Percentiles rank a stretch among this genome's conserved stretches.
Evolutionary conservation across 2,329 filamentous ascomycete species (phyloP).

Genomic region (Exophiala sp.): DNA sequence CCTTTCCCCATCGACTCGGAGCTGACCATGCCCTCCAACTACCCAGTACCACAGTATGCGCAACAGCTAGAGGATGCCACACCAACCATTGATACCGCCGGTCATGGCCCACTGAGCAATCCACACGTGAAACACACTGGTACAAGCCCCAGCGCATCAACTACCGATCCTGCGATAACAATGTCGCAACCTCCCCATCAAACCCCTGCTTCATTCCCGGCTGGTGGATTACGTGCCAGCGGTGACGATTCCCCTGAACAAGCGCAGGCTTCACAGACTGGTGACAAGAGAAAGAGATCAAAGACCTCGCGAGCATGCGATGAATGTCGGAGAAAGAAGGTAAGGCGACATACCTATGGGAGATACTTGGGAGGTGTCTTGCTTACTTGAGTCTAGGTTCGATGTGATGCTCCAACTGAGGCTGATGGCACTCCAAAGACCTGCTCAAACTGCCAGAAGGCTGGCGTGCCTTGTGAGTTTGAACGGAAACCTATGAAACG

Average conservation of each 20-base stretch:
- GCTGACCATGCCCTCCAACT: constrained; percentile 19
- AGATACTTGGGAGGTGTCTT: not conserved
- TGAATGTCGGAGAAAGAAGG: constrained; percentile 80
- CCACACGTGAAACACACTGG: constrained; percentile 11
- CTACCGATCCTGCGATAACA: constrained; percentile 19
- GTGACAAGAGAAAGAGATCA: constrained; percentile 66
- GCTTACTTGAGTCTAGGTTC: constrained; percentile 49
- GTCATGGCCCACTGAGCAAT: constrained; percentile 8
- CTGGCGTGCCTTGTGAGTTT: constrained; percentile 72
- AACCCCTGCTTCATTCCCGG: constrained; percentile 7
- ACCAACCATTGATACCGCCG: not conserved
- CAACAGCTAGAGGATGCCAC: constrained; percentile 12
- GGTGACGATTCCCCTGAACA: constrained; percentile 18
- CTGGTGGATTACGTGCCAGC: constrained; percentile 16
- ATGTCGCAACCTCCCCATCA: constrained; percentile 18
- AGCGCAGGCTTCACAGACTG: constrained; percentile 27
- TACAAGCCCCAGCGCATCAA: constrained; percentile 2
- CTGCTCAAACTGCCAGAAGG: constrained; percentile 75
- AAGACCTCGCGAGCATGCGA: constrained; percentile 88
- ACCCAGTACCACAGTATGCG: constrained; percentile 13
- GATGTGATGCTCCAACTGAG: constrained; percentile 76
- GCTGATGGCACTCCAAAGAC: constrained; percentile 56
- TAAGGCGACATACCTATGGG: constrained; percentile 28
- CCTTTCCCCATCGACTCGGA: constrained; percentile 20
- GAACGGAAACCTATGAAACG: constrained; percentile 82